Conservation (phyloP, 257 asterid genomes). For the Verbascum thapsus region DNA sequence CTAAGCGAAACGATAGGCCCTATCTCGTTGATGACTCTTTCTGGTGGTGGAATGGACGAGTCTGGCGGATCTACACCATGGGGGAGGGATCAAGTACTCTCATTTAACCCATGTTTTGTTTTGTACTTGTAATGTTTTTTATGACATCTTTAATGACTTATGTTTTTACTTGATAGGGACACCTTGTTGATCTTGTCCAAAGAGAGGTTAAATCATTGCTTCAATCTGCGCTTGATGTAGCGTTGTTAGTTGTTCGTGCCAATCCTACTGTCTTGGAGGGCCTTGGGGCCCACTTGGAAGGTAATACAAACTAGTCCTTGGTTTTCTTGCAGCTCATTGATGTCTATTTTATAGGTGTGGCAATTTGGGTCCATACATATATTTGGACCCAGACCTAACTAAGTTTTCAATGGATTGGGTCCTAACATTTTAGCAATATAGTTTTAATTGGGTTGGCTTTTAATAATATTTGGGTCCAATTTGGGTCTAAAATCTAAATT, state of each 20-base stretch:
- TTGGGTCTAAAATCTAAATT: no score
- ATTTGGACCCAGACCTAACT: no score
- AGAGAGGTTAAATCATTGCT: conserved; percentile 77
- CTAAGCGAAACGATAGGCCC: conserved; percentile 88
- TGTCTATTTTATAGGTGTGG: no score
- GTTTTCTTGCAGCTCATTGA: conserved; percentile 17
- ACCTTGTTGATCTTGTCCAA: conserved; percentile 94
- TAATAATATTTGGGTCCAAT: no score
- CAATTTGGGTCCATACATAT: no score
- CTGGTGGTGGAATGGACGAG: conserved; percentile 95
- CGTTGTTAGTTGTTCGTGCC: conserved; percentile 89
- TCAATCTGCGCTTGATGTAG: conserved; percentile 94
- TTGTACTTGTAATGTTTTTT: conserved; percentile 21
- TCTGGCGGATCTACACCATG: conserved; percentile 74
- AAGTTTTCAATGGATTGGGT: no score
- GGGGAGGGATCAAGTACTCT: conserved; percentile 89
- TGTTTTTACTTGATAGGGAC: conserved; percentile 60
- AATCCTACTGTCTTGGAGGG: conserved; percentile 89
- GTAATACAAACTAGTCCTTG: conserved; percentile 36
- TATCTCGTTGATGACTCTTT: conserved; percentile 79
- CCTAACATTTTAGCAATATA: no score
- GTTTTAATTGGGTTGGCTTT: no score
- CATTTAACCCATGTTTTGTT: background rate
- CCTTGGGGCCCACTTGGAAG: conserved; percentile 89
- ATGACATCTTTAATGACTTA: conserved; percentile 26